Base-by-base conservation (phyloP, 768 basidiomycete species). In the Trametes elegans region DNA sequence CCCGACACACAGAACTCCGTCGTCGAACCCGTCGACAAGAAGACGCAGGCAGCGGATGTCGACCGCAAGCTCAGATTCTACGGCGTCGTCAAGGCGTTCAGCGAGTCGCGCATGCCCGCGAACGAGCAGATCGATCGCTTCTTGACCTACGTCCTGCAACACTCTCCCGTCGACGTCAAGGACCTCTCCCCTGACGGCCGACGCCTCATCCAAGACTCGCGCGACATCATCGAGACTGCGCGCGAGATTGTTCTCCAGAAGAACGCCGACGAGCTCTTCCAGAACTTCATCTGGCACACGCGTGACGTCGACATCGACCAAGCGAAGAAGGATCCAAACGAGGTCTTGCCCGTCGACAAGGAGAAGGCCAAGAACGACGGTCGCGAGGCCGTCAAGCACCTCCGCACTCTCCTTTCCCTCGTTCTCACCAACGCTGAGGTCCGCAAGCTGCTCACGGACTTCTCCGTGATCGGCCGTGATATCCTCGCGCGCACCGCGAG, bases 361-460 rank as follows among this genome's bases (percentile, higher is more conserved):
- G 74, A 75, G 1, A 87, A 73, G 53, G 35, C 40, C 14, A 39
- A 43, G 49, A 43, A 7, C 31, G 65, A 65, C 34, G 66, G 62
- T 31, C 66, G 62, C 27, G 58, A 64, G 89, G 93, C 93, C 19
- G 82, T 89, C 41, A 79, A 79, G 51, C 92, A 98, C 71, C 81
- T 98, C 14, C 90, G 94, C 60, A 94, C 93, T 0, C 81, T 99
- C 42, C 76, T 91, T 56, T 81, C 82, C 38, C 86, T 98, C 64
- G 77, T 98, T 64, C 77, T 93, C 58, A 96, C 95, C 67, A 99
- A 99, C 74, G 87, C 90, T 0, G 90, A 96, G 73, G 87, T 90
- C 27, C 87, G 93, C 64, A 96, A 97, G 69, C 84, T 97, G 26
- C 71, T 95, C 48, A 79, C 83, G 2, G 91, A 93, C 70, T 85